A percentile compares a stretch with the other conserved stretches of the same genome.
Conservation (phyloP, 2,329 filamentous ascomycete species). For the Cadophora luteo-olivacea region DNA sequence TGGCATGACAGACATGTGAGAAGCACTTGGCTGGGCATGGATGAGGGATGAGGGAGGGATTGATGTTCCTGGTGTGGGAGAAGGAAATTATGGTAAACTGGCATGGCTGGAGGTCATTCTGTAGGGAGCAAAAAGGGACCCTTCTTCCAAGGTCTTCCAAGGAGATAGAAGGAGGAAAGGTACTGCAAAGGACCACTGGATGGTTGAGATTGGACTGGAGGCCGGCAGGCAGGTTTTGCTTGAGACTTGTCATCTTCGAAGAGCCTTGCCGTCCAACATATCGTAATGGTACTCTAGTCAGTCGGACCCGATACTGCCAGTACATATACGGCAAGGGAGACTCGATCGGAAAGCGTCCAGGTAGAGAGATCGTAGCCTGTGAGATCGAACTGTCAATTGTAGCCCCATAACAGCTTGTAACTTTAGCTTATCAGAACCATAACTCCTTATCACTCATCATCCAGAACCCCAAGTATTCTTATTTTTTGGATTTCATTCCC, state of each 20-base stretch:
- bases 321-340: neutral
- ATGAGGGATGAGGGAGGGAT: neutral
- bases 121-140: no score
- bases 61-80: no score
- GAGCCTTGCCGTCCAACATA: neutral
- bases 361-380: neutral
- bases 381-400: neutral
- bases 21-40: neutral
- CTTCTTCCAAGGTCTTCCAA: no score
- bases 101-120: no score
- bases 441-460: neutral
- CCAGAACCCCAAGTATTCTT: conserved; percentile 20
- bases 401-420: neutral
- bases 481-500: conserved; percentile 43
- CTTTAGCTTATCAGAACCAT: conserved; percentile 12
- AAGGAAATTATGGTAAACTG: no score
- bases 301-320: no score
- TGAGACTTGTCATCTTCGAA: neutral
- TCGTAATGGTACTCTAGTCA: no score
- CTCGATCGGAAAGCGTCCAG: neutral
- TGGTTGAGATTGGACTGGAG: no score
- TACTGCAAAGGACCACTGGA: no score
- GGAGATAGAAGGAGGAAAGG: no score
- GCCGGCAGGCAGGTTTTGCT: neutral
- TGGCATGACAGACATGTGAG: neutral